phyloP scores from a whole-genome alignment of 345 rosid genomes.

The Citrus glauca region DNA sequence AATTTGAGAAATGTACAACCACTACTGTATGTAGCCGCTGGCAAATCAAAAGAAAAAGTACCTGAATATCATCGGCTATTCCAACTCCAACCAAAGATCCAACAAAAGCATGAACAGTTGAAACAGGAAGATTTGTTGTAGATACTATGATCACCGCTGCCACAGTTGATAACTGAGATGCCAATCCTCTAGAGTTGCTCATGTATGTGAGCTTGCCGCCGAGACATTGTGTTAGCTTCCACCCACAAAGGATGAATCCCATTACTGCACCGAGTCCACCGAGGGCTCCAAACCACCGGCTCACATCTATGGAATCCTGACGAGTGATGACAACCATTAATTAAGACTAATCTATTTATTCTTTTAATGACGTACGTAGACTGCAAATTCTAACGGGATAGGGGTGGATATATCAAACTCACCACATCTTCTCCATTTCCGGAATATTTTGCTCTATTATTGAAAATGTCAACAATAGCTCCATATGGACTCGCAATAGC shows the following conservation, averaged over 20 bases:
- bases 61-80: constrained; percentile 23
- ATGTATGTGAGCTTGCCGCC: constrained; percentile 31
- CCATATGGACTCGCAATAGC: constrained; percentile 28
- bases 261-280: constrained; percentile 26
- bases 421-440: constrained; percentile 22
- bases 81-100: constrained; percentile 28
- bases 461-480: constrained; percentile 24
- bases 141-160: constrained; percentile 25
- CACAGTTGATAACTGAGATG: constrained; percentile 23
- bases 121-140: constrained; percentile 18
- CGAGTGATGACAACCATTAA: not conserved
- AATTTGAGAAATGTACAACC: not conserved
- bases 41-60: not conserved
- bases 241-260: constrained; percentile 27
- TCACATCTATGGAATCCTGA: constrained; percentile 15
- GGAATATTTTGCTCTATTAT: constrained; percentile 24
- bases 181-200: constrained; percentile 32
- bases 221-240: constrained; percentile 26
- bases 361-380: not conserved
- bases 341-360: too few relatives aligned
- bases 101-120: constrained; percentile 24
- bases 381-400: not conserved
- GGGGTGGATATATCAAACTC: not conserved
- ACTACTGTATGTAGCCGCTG: too few relatives aligned
- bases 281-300: constrained; percentile 26